Percentiles rank a stretch among this genome's conserved stretches.
phyloP scores from a whole-genome alignment of 2,329 filamentous ascomycete genomes.

The Aspergillus floridensis region DNA sequence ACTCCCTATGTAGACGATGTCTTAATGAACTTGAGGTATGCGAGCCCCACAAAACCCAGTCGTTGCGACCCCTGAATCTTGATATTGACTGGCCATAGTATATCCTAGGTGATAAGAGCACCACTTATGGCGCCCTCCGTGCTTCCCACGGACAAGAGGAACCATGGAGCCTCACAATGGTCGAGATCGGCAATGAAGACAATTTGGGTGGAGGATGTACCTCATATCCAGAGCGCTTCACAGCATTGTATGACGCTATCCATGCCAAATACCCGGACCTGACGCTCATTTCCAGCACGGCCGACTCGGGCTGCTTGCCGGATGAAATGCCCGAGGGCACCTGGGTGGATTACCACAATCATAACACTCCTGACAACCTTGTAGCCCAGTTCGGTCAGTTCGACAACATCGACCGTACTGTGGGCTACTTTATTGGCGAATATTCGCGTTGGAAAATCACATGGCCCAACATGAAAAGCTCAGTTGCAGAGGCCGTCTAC shows the following conservation, averaged over 20 bases:
- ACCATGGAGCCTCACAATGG: conserved; percentile 60
- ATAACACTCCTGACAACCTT: no score
- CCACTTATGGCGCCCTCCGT: conserved; percentile 35
- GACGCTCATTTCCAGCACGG: conserved; percentile 44
- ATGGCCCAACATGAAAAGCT: conserved; percentile 38
- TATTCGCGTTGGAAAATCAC: conserved; percentile 21
- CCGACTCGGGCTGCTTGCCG: conserved; percentile 22
- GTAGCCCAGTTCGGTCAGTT: no score
- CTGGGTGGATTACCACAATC: conserved; percentile 51
- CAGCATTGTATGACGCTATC: conserved; percentile 60
- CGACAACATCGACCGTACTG: conserved; percentile 24
- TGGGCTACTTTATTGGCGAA: conserved; percentile 29
- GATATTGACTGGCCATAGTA: no score
- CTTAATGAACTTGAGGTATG: conserved; percentile 6
- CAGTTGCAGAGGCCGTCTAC: conserved; percentile 63
- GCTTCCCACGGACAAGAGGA: conserved; percentile 60
- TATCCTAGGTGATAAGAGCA: no score
- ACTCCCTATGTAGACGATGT: conserved; percentile 34
- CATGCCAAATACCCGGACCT: conserved; percentile 56
- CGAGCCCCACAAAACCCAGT: no score
- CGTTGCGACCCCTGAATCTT: no score
- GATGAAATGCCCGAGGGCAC: conserved; percentile 35
- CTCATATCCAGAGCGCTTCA: conserved; percentile 55
- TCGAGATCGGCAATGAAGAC: conserved; percentile 69
- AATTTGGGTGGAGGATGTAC: conserved; percentile 55